Evolutionary conservation across 257 asterid species (phyloP).

Genomic region (Avicennia marina): DNA sequence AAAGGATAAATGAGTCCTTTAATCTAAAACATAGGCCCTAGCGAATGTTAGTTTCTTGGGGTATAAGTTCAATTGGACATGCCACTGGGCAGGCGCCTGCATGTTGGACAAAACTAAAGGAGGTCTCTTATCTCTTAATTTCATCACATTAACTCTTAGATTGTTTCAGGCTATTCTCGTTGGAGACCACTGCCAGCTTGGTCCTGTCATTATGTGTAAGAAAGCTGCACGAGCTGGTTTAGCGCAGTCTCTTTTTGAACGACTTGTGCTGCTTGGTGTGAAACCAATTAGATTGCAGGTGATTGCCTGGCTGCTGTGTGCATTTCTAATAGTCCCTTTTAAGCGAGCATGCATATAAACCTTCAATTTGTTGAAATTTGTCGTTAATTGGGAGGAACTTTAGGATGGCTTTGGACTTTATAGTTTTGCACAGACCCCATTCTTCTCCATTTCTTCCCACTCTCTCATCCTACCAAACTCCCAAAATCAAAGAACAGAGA

Average conservation of each 20-base stretch:
- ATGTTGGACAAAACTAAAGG: neutral
- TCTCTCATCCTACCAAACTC: neutral
- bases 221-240: slow-evolving; percentile 99
- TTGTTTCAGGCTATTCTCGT: slow-evolving; percentile 71
- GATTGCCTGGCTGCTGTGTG: slow-evolving; percentile 16
- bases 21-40: neutral
- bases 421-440: too few species aligned
- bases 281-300: slow-evolving; percentile 99
- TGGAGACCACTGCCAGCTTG: slow-evolving; percentile 99
- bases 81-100: neutral
- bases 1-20: too few species aligned
- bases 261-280: slow-evolving; percentile 93
- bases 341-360: slow-evolving; percentile 3
- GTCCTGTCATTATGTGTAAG: slow-evolving; percentile 99
- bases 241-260: slow-evolving; percentile 94
- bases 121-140: neutral
- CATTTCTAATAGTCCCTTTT: slow-evolving; percentile 8
- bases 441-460: too few species aligned
- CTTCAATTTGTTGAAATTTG: too few species aligned
- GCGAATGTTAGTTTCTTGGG: neutral
- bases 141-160: neutral
- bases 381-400: too few species aligned
- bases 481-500: neutral
- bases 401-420: too few species aligned
- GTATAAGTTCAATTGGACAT: neutral